Base-by-base conservation (phyloP, 2,329 filamentous ascomycete species). In the Fusarium sp. region DNA sequence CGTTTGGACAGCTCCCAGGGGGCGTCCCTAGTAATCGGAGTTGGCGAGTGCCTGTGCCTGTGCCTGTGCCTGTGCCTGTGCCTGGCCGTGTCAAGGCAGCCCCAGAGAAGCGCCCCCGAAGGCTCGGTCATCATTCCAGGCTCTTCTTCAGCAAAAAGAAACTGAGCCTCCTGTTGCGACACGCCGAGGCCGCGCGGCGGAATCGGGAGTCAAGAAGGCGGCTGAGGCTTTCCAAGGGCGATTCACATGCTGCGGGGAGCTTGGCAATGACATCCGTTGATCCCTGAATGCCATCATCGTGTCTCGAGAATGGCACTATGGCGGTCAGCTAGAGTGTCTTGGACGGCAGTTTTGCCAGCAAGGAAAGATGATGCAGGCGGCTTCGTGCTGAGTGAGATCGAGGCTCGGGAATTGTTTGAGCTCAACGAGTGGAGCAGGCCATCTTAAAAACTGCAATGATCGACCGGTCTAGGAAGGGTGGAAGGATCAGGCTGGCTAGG, bases 331-430 rank as follows among this genome's bases (percentile, higher is more conserved):
- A 42, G 20, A 57, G 44, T 31, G 49, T 57, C 49, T 51, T 36
- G 31, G 27, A 44, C 31, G 59, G 53, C 36, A 29, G 58, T 14
- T 17, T 40, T 38, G 51, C 38, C 20, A 56, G 31, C 31, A 33
- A 33, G 31, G 11, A 24, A 29, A 20, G 31, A 42, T 24, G 66
- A 67, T 51, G 51, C 62, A 40, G 59, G 67, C 42, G 38, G 51
- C 51, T 65, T 61, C 27, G 49, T 49, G 67, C 67, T 74, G 64
- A 62, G 46, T 73, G 61, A 64, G 67, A 74, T 65, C 24, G 51
- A 60, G 63, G 60, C 35, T 40, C 57, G 67, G 51, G 49, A 59
- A 60, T 46, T 64, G 31, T 59, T 71, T 46, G 31, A 58, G 58
- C 44, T 56, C 60, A 62, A 62, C 12, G 33, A 65, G 71, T 73